phyloP scores from a whole-genome alignment of 2,329 filamentous ascomycete genomes.

The Nakataea oryzae region DNA sequence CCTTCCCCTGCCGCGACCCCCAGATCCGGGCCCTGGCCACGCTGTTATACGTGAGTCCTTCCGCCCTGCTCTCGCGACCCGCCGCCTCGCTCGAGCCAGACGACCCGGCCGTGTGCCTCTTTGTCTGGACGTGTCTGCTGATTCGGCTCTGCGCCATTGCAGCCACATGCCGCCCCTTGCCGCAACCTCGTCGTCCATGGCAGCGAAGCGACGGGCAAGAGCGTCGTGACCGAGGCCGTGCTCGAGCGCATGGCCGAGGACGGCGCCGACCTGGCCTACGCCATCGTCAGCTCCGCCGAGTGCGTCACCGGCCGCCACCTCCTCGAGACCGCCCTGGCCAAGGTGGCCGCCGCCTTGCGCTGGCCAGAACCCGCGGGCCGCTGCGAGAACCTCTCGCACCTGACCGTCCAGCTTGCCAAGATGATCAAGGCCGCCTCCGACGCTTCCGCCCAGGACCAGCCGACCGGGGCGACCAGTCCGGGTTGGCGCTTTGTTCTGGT shows the following conservation, averaged over 20 bases:
- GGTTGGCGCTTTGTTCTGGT: conserved; percentile 65
- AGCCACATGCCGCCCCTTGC: conserved; percentile 59
- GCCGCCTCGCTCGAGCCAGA: background rate
- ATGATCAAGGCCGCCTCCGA: conserved; percentile 37
- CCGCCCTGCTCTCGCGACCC: background rate
- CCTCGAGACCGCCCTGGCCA: conserved; percentile 58
- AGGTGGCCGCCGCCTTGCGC: conserved; percentile 42
- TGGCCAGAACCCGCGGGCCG: conserved; percentile 39
- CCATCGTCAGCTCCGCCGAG: conserved; percentile 59
- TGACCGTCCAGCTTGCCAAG: conserved; percentile 61
- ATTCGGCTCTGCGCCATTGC: background rate
- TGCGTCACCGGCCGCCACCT: conserved; percentile 72
- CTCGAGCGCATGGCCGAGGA: conserved; percentile 34
- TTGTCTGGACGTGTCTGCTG: conserved; percentile 3
- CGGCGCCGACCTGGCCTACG: conserved; percentile 40
- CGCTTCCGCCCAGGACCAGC: background rate
- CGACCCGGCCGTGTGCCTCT: conserved; percentile 9
- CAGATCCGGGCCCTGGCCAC: conserved; percentile 50
- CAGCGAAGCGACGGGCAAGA: conserved; percentile 80
- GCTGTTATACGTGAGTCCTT: conserved; percentile 36
- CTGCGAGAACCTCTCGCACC: conserved; percentile 71
- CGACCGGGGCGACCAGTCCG: background rate
- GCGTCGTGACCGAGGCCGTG: conserved; percentile 53
- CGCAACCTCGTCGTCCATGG: conserved; percentile 73
- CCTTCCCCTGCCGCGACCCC: conserved; percentile 45